Conservation (phyloP, 805 yeast species). For the Candida nitratophila region DNA sequence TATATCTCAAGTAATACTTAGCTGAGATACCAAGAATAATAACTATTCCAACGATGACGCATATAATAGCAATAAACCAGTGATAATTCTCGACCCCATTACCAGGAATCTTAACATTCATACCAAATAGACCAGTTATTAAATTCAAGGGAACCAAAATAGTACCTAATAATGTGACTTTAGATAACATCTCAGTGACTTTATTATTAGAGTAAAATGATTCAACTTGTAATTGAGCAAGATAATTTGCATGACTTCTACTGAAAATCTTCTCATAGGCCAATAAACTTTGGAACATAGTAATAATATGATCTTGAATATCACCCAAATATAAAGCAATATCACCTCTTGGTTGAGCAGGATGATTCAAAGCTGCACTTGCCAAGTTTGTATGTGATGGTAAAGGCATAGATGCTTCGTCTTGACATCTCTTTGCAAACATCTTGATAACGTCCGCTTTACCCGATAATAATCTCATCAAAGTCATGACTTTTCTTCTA, state of each 20-base stretch:
- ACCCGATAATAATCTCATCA: constrained; percentile 83
- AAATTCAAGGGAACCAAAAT: constrained; percentile 84
- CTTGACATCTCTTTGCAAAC: constrained; percentile 94
- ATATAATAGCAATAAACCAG: constrained; percentile 45
- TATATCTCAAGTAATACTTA: constrained; percentile 16
- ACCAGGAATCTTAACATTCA: constrained; percentile 91
- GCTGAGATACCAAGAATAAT: constrained; percentile 16
- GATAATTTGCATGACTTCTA: constrained; percentile 83
- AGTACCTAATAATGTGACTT: constrained; percentile 87
- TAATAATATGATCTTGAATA: constrained; percentile 93
- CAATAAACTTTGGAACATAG: constrained; percentile 86
- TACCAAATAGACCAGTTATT: constrained; percentile 88
- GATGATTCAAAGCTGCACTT: constrained; percentile 9
- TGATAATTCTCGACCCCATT: constrained; percentile 33
- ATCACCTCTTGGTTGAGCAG: constrained; percentile 74
- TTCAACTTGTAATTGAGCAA: constrained; percentile 92
- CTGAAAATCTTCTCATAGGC: constrained; percentile 92
- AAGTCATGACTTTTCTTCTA: constrained; percentile 85
- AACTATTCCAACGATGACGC: constrained; percentile 21
- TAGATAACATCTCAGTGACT: constrained; percentile 80
- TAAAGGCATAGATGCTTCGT: constrained; percentile 33
- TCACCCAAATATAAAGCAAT: constrained; percentile 90
- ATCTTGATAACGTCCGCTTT: constrained; percentile 94
- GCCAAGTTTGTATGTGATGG: constrained; percentile 12
- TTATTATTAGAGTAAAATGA: constrained; percentile 79